Evolutionary conservation across 2,329 filamentous ascomycete genomes (phyloP).

Genomic region (Microsporum ferrugineum): DNA sequence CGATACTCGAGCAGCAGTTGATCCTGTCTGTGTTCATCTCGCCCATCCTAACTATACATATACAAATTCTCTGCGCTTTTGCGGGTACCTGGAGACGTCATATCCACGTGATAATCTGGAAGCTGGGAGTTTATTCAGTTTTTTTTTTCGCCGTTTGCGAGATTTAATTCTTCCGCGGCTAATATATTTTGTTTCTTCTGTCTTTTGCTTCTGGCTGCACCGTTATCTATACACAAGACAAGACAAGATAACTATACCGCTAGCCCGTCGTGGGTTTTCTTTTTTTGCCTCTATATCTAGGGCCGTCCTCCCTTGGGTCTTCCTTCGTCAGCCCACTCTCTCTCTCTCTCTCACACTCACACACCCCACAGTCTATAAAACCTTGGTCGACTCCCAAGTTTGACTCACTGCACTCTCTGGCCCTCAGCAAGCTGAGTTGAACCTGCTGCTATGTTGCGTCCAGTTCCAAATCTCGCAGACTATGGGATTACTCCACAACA

Average conservation of each 20-base stretch:
- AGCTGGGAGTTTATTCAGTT: neutral
- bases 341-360: neutral
- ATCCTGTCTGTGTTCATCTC: neutral
- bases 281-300: neutral
- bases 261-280: neutral
- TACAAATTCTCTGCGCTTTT: neutral
- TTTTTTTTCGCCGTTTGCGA: neutral
- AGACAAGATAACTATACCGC: neutral
- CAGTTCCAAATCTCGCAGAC: slow-evolving; percentile 49
- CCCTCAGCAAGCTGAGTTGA: no score
- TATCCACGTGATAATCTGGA: neutral
- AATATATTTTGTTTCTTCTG: neutral
- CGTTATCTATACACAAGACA: neutral
- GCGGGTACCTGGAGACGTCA: neutral
- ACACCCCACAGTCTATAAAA: neutral
- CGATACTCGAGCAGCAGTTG: no score
- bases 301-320: neutral
- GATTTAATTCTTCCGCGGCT: neutral
- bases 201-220: neutral
- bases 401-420: neutral
- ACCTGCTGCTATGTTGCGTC: slow-evolving; percentile 31
- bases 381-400: neutral
- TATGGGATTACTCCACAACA: slow-evolving; percentile 56
- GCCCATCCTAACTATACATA: neutral
- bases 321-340: neutral